Evolutionary conservation across 2,329 filamentous ascomycete species (phyloP).

Genomic region (Fusarium proliferatum): DNA sequence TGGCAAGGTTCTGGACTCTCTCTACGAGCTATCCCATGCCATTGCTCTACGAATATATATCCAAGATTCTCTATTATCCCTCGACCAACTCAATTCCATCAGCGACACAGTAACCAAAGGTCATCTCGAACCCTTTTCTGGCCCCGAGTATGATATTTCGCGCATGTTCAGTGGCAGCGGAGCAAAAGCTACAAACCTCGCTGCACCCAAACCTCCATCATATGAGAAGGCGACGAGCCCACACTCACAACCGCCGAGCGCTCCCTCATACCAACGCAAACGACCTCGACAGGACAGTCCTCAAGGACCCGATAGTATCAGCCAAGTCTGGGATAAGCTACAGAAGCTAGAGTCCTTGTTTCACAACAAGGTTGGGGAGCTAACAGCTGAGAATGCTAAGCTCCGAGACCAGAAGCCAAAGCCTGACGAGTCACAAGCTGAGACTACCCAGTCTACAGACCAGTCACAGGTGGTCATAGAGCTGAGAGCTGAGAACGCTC

Average conservation of each 20-base stretch:
- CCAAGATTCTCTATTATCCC: background rate
- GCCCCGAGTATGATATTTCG: background rate
- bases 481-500: background rate
- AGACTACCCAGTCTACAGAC: background rate
- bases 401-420: background rate
- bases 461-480: background rate
- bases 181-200: background rate
- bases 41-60: conserved; percentile 5
- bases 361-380: background rate
- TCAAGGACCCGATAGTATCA: background rate
- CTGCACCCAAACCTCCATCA: background rate
- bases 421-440: background rate
- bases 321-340: conserved; percentile 1
- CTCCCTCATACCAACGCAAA: background rate
- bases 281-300: background rate
- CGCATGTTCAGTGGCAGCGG: conserved; percentile 13
- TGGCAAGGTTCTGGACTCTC: conserved; percentile 2
- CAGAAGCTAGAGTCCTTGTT: background rate
- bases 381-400: background rate
- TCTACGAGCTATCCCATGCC: background rate
- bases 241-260: background rate
- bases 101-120: background rate
- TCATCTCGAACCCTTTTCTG: background rate
- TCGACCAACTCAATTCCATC: background rate
- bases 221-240: background rate